Percentiles rank a stretch among this genome's conserved stretches.
Evolutionary conservation across 140 eudicot genomes (phyloP).

Genomic region (Ambrosia hybrid): DNA sequence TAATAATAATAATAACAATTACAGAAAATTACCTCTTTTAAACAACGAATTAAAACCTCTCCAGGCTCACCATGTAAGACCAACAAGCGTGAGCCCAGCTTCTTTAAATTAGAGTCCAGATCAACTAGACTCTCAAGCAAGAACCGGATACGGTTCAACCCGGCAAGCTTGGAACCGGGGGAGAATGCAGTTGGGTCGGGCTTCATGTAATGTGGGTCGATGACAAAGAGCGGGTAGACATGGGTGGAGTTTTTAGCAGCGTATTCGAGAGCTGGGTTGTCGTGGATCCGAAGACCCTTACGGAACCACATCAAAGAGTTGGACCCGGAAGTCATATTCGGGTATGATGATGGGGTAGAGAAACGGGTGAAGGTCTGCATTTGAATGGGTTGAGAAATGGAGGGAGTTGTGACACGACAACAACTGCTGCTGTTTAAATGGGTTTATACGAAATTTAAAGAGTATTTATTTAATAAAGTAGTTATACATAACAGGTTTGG

Average conservation of each 20-base stretch:
- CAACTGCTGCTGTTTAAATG: not conserved
- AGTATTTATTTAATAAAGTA: too few species aligned
- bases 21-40: conserved; percentile 53
- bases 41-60: conserved; percentile 57
- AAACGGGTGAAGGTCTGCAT: conserved; percentile 39
- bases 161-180: conserved; percentile 69
- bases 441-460: too few species aligned
- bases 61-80: conserved; percentile 82
- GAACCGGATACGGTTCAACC: conserved; percentile 74
- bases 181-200: conserved; percentile 75
- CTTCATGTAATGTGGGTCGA: conserved; percentile 89
- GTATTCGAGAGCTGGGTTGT: conserved; percentile 73
- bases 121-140: conserved; percentile 68
- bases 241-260: conserved; percentile 47
- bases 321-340: conserved; percentile 54
- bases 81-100: conserved; percentile 65
- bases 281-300: conserved; percentile 89
- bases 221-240: conserved; percentile 75
- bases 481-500: not conserved
- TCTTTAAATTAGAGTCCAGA: conserved; percentile 53
- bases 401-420: conserved; percentile 23
- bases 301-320: conserved; percentile 83
- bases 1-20: not conserved
- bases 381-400: conserved; percentile 28
- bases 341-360: conserved; percentile 17